Conservation (phyloP, 371 early-diverging fungal genomes). For the Blakeslea trispora region DNA sequence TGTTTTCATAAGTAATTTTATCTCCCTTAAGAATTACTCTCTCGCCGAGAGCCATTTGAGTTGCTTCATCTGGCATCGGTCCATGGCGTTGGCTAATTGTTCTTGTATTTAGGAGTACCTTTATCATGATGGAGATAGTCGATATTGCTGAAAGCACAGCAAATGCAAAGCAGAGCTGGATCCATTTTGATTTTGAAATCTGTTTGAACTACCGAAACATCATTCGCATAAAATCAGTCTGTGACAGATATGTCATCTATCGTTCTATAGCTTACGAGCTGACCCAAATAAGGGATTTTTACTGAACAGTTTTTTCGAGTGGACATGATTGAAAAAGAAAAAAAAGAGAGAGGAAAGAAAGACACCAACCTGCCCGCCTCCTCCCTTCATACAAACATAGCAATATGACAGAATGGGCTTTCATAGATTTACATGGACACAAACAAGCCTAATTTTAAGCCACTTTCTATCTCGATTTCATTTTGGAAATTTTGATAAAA, state of each 20-base stretch:
- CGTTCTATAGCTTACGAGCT: background rate
- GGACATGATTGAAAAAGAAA: too few species aligned
- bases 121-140: slow-evolving; percentile 12
- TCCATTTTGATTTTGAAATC: slow-evolving; percentile 21
- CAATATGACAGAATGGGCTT: too few species aligned
- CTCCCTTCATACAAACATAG: too few species aligned
- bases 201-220: slow-evolving; percentile 21
- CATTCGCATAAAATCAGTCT: too few species aligned
- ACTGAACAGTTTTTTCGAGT: too few species aligned
- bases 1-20: slow-evolving; percentile 15
- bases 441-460: too few species aligned
- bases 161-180: slow-evolving; percentile 9
- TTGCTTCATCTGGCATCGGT: background rate
- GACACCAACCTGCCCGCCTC: too few species aligned
- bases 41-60: background rate
- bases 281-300: too few species aligned
- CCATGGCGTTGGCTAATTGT: background rate
- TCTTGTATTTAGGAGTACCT: slow-evolving; percentile 11
- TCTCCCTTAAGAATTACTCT: slow-evolving; percentile 7
- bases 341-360: too few species aligned
- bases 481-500: slow-evolving; percentile 1
- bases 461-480: background rate
- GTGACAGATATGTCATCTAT: too few species aligned
- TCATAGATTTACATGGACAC: too few species aligned
- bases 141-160: slow-evolving; percentile 8